phyloP scores from a whole-genome alignment of 192 early-diverging fungal species.

The Diversispora epigaea region DNA sequence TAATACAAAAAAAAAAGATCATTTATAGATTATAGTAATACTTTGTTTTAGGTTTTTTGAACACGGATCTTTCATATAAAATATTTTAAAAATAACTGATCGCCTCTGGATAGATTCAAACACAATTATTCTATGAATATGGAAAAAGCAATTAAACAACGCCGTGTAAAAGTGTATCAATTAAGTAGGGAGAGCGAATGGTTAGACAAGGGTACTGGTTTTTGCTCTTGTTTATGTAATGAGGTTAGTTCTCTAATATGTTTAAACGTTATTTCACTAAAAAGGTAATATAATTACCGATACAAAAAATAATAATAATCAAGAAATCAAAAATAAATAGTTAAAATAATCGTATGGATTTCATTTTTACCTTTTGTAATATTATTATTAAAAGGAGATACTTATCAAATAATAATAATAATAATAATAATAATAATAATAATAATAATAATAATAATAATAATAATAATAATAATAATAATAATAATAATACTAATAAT shows the following conservation, averaged over 20 bases:
- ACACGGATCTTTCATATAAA: too few relatives aligned
- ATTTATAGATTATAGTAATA: too few relatives aligned
- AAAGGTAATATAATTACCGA: too few relatives aligned
- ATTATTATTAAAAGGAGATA: conserved; percentile 1
- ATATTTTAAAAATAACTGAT: not conserved
- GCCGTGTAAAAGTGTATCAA: conserved; percentile 87
- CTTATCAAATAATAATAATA: conserved; percentile 21
- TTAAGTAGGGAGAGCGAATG: conserved; percentile 68
- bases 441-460: not conserved
- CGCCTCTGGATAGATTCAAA: not conserved
- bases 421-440: not conserved
- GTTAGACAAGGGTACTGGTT: conserved; percentile 85
- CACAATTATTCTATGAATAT: not conserved
- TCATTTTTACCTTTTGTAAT: conserved; percentile 1
- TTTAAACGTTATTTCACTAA: too few relatives aligned
- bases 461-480: conserved; percentile 1
- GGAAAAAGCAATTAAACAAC: not conserved
- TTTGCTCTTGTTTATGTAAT: conserved; percentile 67
- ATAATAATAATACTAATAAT: conserved; percentile 2
- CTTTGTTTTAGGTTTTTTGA: too few relatives aligned
- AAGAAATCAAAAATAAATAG: too few relatives aligned
- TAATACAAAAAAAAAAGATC: too few relatives aligned
- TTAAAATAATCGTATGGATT: not conserved
- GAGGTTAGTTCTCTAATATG: conserved; percentile 45
- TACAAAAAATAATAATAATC: too few relatives aligned